These are phyloP conservation scores for Fusarium protoensiforme DNA, from an alignment of 2,329 filamentous ascomycete species.

Conservation along the genomic window DNA sequence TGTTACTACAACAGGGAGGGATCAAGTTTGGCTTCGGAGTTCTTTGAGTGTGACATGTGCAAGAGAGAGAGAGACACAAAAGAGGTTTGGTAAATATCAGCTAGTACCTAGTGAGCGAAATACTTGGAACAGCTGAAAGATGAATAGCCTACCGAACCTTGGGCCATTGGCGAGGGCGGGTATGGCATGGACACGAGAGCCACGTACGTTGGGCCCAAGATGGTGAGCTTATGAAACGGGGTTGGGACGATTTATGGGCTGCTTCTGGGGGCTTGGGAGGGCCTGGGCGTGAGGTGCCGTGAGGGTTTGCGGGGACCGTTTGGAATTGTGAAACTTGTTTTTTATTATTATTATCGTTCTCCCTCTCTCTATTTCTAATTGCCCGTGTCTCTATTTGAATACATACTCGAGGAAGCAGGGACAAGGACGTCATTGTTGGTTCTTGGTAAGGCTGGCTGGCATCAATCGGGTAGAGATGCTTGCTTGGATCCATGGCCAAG, in stretches of 20 bases:
- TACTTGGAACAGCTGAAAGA: neutral
- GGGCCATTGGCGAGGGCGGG: neutral
- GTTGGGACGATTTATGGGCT: conserved; percentile 8
- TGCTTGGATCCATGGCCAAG: neutral
- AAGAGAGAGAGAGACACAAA: neutral
- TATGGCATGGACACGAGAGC: conserved; percentile 12
- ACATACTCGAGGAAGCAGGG: neutral
- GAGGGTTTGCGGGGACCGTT: conserved; percentile 22
- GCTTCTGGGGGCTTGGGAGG: conserved; percentile 1
- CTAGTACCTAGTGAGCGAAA: neutral
- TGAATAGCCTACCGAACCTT: neutral
- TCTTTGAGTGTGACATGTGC: neutral
- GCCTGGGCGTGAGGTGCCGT: neutral
- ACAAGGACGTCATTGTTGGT: conserved; percentile 25
- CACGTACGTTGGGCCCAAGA: conserved; percentile 25
- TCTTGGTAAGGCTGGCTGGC: neutral
- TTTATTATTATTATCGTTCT: conserved; percentile 1
- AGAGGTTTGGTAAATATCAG: neutral
- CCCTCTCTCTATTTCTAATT: neutral
- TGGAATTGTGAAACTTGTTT: conserved; percentile 32
- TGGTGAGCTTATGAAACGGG: conserved; percentile 28
- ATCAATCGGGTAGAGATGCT: neutral
- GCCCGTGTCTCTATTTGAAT: neutral
- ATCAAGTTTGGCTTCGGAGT: neutral
- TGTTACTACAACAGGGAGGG: neutral